Conservation (phyloP, 1,284 basidiomycete genomes). For the Lignosus rhinocerotis region DNA sequence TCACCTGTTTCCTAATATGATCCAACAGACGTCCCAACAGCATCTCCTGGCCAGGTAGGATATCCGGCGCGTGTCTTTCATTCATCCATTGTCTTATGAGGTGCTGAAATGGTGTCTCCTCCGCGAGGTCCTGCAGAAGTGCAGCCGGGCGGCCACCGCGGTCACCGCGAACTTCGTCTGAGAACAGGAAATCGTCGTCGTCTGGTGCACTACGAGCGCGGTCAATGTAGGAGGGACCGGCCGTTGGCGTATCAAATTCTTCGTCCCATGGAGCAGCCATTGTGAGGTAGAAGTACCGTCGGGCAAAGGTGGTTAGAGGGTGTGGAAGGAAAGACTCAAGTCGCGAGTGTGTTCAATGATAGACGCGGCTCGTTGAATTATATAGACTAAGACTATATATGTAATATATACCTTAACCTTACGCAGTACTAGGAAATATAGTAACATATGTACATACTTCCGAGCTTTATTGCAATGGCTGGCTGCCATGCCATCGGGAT, state of each 20-base stretch:
- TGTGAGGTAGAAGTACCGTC: background rate
- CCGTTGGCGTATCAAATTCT: slow-evolving; percentile 20
- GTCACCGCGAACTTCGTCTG: slow-evolving; percentile 11
- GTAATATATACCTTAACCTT: no score
- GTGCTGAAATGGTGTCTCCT: slow-evolving; percentile 53
- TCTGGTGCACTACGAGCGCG: slow-evolving; percentile 25
- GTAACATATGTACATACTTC: no score
- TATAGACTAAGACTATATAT: no score
- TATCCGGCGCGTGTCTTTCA: slow-evolving; percentile 81
- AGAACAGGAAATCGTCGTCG: slow-evolving; percentile 28
- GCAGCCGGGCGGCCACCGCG: slow-evolving; percentile 8
- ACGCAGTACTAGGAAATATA: no score
- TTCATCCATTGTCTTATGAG: slow-evolving; percentile 84
- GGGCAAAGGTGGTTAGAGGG: background rate
- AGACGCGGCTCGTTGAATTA: background rate
- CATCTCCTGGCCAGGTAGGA: slow-evolving; percentile 75
- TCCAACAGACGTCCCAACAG: slow-evolving; percentile 75
- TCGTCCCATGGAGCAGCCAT: slow-evolving; percentile 27
- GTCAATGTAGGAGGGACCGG: slow-evolving; percentile 28
- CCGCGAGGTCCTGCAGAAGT: slow-evolving; percentile 24
- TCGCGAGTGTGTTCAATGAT: background rate
- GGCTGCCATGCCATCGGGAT: no score
- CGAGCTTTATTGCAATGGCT: no score
- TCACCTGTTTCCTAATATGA: slow-evolving; percentile 84
- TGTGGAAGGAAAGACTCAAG: background rate